phyloP scores from a whole-genome alignment of 2,329 filamentous ascomycete species.

The Fusarium azukiicola region DNA sequence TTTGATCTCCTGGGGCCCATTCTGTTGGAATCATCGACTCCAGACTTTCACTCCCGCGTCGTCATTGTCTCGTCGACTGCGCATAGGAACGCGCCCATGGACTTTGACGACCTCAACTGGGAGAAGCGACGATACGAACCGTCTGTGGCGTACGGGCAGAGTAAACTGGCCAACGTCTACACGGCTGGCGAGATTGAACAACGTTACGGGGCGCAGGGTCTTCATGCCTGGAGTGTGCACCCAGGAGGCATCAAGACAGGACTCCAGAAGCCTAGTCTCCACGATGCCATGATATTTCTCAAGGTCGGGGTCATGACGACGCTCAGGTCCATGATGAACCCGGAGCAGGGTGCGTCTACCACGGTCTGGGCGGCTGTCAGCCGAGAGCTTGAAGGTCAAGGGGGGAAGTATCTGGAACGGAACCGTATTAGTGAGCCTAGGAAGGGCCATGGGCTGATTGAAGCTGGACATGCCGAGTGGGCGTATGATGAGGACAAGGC shows the following conservation, averaged over 20 bases:
- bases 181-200: slow-evolving; percentile 74
- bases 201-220: slow-evolving; percentile 65
- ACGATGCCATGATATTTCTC: neutral
- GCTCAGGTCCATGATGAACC: neutral
- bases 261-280: slow-evolving; percentile 3
- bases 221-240: slow-evolving; percentile 67
- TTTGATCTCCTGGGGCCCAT: slow-evolving; percentile 64
- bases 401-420: slow-evolving; percentile 5
- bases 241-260: slow-evolving; percentile 68
- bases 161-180: slow-evolving; percentile 74
- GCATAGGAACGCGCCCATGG: slow-evolving; percentile 37
- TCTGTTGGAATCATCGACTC: slow-evolving; percentile 57
- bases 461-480: slow-evolving; percentile 8
- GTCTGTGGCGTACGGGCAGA: slow-evolving; percentile 67
- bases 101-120: slow-evolving; percentile 48
- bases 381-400: neutral
- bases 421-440: neutral
- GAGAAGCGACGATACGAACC: slow-evolving; percentile 54
- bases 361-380: slow-evolving; percentile 5
- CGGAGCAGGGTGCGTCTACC: slow-evolving; percentile 6
- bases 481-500: slow-evolving; percentile 10
- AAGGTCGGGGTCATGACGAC: neutral
- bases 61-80: slow-evolving; percentile 57
- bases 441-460: neutral
- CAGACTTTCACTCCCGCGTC: slow-evolving; percentile 54